These are phyloP conservation scores for Hansenula lynferdii DNA, from an alignment of 1,139 yeast genomes.

Conservation along the genomic window DNA sequence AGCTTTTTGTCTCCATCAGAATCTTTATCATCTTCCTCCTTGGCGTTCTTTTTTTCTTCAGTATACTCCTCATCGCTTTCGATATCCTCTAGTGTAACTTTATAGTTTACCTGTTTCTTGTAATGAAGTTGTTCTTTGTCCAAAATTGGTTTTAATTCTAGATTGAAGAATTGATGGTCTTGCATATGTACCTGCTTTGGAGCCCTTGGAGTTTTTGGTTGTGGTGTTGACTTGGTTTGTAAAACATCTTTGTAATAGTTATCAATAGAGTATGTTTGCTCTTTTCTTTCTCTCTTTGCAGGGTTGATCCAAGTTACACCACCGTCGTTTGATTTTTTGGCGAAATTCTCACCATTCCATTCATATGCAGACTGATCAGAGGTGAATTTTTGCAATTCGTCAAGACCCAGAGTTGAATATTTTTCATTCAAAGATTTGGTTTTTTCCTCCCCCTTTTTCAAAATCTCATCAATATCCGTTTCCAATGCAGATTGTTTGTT, in stretches of 20 bases:
- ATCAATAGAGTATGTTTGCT: slow-evolving; percentile 82
- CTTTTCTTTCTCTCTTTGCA: slow-evolving; percentile 84
- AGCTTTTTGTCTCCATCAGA: slow-evolving; percentile 15
- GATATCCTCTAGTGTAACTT: slow-evolving; percentile 41
- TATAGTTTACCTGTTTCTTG: slow-evolving; percentile 69
- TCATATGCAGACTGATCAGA: slow-evolving; percentile 89
- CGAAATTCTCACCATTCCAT: slow-evolving; percentile 96
- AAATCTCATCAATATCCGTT: slow-evolving; percentile 76
- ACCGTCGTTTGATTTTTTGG: slow-evolving; percentile 53
- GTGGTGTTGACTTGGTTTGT: slow-evolving; percentile 37
- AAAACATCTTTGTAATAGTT: slow-evolving; percentile 81
- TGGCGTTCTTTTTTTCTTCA: slow-evolving; percentile 22
- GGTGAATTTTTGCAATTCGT: slow-evolving; percentile 86
- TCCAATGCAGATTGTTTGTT: slow-evolving; percentile 41
- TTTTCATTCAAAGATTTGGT: slow-evolving; percentile 74
- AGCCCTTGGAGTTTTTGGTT: slow-evolving; percentile 52
- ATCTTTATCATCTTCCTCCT: slow-evolving; percentile 23
- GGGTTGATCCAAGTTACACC: slow-evolving; percentile 79
- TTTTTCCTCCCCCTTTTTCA: slow-evolving; percentile 74
- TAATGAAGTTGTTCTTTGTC: slow-evolving; percentile 76
- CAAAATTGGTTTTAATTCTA: slow-evolving; percentile 55
- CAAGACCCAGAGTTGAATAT: slow-evolving; percentile 81
- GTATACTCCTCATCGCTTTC: too few relatives aligned
- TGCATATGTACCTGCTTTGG: slow-evolving; percentile 72
- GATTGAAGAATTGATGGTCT: slow-evolving; percentile 87